These are phyloP conservation scores for Candida insectorum DNA, from an alignment of 805 yeast species.

Conservation along the genomic window DNA sequence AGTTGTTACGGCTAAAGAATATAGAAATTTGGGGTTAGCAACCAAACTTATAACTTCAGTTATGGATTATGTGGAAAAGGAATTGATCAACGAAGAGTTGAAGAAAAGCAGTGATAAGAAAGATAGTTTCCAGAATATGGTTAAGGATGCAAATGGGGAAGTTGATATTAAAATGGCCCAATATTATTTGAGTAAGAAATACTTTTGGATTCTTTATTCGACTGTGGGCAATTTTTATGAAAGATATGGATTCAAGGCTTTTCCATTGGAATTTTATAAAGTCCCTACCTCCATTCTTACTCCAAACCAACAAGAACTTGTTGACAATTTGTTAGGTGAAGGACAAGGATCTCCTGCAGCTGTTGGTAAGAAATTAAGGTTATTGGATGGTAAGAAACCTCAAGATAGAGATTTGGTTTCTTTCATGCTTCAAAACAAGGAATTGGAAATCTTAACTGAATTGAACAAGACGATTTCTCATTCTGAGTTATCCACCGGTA, in stretches of 20 bases:
- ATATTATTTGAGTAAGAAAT: constrained; percentile 32
- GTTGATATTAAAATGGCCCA: constrained; percentile 28
- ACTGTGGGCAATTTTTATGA: constrained; percentile 69
- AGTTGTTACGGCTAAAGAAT: constrained; percentile 24
- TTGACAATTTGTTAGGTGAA: constrained; percentile 18
- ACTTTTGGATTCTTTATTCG: constrained; percentile 57
- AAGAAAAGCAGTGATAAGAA: constrained; percentile 20
- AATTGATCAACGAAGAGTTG: constrained; percentile 23
- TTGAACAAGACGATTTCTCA: constrained; percentile 32
- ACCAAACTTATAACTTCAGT: constrained; percentile 20
- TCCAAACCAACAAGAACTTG: constrained; percentile 14
- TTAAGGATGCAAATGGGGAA: constrained; percentile 21
- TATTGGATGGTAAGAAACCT: constrained; percentile 19
- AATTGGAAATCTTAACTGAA: constrained; percentile 34
- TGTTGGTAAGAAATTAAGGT: constrained; percentile 27
- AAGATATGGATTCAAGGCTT: constrained; percentile 53
- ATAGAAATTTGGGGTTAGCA: constrained; percentile 29
- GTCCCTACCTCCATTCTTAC: constrained; percentile 22
- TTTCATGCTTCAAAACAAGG: constrained; percentile 30
- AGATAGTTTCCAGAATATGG: constrained; percentile 33
- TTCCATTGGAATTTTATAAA: constrained; percentile 31
- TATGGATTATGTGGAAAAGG: constrained; percentile 29
- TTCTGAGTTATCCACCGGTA: constrained; percentile 27
- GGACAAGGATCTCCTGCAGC: constrained; percentile 3
- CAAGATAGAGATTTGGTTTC: constrained; percentile 28